phyloP scores from a whole-genome alignment of 805 yeast species.

The Blastobotrys americana region DNA sequence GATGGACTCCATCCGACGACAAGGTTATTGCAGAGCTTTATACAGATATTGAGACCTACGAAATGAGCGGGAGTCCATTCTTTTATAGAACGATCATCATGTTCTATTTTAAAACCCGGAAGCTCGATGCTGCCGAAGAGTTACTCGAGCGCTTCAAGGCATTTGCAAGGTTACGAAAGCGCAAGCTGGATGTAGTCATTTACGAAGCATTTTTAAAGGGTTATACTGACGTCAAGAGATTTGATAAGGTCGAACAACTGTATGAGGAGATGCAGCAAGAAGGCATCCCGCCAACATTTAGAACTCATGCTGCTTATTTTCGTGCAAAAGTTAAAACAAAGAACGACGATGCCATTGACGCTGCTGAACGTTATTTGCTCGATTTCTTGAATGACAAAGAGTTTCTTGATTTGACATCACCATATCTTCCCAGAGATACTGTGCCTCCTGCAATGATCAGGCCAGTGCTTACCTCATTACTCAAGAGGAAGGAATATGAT shows the following conservation, averaged over 20 bases:
- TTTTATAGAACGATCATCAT: too few species aligned
- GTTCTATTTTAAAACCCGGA: neutral
- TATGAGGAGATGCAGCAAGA: conserved; percentile 14
- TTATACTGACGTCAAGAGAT: conserved; percentile 10
- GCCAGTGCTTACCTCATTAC: conserved; percentile 18
- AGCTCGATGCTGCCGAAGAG: neutral
- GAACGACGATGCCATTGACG: conserved; percentile 3
- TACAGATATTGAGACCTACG: neutral
- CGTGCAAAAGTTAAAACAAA: conserved; percentile 9
- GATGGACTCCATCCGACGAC: neutral
- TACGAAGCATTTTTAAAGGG: conserved; percentile 7
- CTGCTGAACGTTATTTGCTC: conserved; percentile 13
- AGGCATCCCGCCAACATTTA: conserved; percentile 18
- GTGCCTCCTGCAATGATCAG: conserved; percentile 23
- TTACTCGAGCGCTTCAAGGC: neutral
- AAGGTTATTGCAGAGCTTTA: neutral
- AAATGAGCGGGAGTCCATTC: neutral
- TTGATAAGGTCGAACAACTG: conserved; percentile 13
- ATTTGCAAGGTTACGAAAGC: neutral
- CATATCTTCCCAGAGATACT: conserved; percentile 23
- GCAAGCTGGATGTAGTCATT: neutral
- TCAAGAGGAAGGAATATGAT: conserved; percentile 11
- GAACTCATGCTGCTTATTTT: conserved; percentile 21
- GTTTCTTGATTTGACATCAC: conserved; percentile 22
- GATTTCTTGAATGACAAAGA: conserved; percentile 14